A percentile compares a stretch with the other conserved stretches of the same genome.
phyloP scores from a whole-genome alignment of 2,329 filamentous ascomycete species.

The Fusarium anthophilum region DNA sequence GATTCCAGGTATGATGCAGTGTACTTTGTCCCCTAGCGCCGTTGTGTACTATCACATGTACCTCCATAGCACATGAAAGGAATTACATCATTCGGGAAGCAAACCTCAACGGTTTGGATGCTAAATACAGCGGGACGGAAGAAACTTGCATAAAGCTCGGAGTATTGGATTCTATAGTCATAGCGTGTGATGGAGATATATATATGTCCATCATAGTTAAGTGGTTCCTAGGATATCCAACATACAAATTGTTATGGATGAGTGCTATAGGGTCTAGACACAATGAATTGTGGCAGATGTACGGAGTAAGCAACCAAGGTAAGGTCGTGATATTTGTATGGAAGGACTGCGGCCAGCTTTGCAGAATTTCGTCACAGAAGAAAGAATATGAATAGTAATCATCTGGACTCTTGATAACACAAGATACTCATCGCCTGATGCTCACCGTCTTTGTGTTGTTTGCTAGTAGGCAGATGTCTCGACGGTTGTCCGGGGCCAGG shows the following conservation, averaged over 20 bases:
- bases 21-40: conserved; percentile 2
- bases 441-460: neutral
- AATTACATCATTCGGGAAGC: conserved; percentile 36
- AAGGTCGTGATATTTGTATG: neutral
- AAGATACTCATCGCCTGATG: neutral
- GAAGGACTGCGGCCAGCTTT: neutral
- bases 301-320: neutral
- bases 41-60: conserved; percentile 30
- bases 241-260: neutral
- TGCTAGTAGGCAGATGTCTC: neutral
- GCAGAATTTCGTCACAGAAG: neutral
- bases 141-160: neutral
- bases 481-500: neutral
- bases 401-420: neutral
- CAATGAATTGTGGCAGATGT: neutral
- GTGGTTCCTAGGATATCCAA: neutral
- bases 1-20: conserved; percentile 23
- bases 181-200: neutral
- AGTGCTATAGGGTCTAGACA: neutral
- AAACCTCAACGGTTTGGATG: neutral
- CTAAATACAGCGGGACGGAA: neutral
- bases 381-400: neutral
- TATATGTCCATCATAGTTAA: neutral
- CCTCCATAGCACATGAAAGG: neutral
- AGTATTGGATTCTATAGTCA: neutral